phyloP scores from a whole-genome alignment of 192 early-diverging fungal species.

The Coemansia sp. region DNA sequence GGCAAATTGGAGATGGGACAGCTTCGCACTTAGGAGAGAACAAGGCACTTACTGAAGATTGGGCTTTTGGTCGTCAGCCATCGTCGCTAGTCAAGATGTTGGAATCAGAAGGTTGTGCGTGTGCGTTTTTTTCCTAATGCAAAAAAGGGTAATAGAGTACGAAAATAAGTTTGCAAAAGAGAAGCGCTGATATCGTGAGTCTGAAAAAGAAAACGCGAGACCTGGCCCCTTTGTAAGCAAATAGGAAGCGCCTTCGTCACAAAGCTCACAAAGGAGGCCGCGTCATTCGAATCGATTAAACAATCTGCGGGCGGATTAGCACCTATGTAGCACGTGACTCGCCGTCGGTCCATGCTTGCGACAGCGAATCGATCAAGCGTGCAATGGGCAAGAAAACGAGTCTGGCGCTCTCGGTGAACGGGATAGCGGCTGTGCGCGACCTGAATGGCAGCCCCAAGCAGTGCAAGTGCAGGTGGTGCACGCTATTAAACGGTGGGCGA shows the following conservation, averaged over 20 bases:
- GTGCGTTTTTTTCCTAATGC: background rate
- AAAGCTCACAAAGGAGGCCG: background rate
- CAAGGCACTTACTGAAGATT: slow-evolving; percentile 34
- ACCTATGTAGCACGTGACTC: background rate
- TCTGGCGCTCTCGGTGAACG: slow-evolving; percentile 29
- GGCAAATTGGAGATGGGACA: background rate
- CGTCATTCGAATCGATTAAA: background rate
- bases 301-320: background rate
- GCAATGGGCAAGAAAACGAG: slow-evolving; percentile 24
- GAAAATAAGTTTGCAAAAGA: background rate
- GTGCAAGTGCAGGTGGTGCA: slow-evolving; percentile 54
- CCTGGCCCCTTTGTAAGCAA: background rate
- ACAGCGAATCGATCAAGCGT: slow-evolving; percentile 17
- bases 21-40: background rate
- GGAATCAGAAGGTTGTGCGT: background rate
- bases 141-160: background rate
- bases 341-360: background rate
- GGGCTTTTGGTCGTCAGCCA: slow-evolving; percentile 28
- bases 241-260: background rate
- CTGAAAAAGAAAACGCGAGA: background rate
- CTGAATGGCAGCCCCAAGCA: slow-evolving; percentile 48
- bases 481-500: slow-evolving; percentile 47
- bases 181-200: background rate
- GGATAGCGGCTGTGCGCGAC: slow-evolving; percentile 19
- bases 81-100: slow-evolving; percentile 2